Conservation (phyloP, 2,329 filamentous ascomycete genomes). For the Trichophyton simii region DNA sequence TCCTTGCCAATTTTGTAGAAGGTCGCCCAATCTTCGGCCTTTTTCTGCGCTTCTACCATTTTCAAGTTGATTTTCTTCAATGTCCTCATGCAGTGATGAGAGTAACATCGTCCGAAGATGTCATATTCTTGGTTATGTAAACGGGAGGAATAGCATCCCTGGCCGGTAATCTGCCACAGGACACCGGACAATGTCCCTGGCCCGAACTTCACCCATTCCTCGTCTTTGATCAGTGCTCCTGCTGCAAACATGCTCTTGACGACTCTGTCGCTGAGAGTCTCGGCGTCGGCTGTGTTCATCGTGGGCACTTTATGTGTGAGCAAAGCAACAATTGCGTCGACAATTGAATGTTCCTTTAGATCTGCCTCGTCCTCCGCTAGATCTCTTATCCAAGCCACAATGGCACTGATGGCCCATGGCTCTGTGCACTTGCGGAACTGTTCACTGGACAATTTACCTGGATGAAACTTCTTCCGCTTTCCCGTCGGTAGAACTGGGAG, state of each 20-base stretch:
- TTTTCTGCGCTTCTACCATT: slow-evolving; percentile 53
- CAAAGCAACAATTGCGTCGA: slow-evolving; percentile 74
- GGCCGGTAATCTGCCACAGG: slow-evolving; percentile 81
- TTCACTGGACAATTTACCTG: slow-evolving; percentile 63
- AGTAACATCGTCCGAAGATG: slow-evolving; percentile 71
- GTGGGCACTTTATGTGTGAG: slow-evolving; percentile 94
- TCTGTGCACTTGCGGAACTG: slow-evolving; percentile 79
- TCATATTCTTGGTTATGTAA: slow-evolving; percentile 54
- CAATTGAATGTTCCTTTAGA: slow-evolving; percentile 68
- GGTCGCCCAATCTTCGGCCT: slow-evolving; percentile 72
- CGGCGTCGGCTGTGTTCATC: slow-evolving; percentile 96
- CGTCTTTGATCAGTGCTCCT: slow-evolving; percentile 68
- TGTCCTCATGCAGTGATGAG: slow-evolving; percentile 84
- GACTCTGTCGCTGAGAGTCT: slow-evolving; percentile 66
- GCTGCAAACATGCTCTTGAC: slow-evolving; percentile 68
- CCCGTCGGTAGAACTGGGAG: slow-evolving; percentile 70
- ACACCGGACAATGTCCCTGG: slow-evolving; percentile 72
- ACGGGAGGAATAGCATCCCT: slow-evolving; percentile 78
- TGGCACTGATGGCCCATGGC: slow-evolving; percentile 85
- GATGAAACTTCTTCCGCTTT: slow-evolving; percentile 70
- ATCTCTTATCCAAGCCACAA: slow-evolving; percentile 73
- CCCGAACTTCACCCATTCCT: slow-evolving; percentile 96
- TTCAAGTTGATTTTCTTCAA: slow-evolving; percentile 87
- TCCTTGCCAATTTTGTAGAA: slow-evolving; percentile 78
- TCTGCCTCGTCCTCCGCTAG: slow-evolving; percentile 88